phyloP scores from a whole-genome alignment of 148 eudicot genomes.

The Chenopodium formosanum region DNA sequence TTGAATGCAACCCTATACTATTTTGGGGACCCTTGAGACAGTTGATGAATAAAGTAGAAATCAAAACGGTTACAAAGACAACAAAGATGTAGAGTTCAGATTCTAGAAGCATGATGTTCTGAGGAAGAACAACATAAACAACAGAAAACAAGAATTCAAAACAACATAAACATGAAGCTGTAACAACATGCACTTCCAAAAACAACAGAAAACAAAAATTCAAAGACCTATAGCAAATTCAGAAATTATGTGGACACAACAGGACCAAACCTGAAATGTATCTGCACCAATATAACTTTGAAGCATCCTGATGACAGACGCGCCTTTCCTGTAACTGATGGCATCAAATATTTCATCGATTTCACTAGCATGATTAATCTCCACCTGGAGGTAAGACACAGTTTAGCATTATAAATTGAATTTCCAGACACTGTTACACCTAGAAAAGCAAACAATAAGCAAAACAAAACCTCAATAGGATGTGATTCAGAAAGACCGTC shows the following conservation, averaged over 20 bases:
- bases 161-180: no score
- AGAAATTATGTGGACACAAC: background rate
- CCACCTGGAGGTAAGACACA: conserved; percentile 56
- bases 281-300: conserved; percentile 95
- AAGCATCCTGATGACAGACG: conserved; percentile 88
- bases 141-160: no score
- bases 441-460: background rate
- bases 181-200: background rate
- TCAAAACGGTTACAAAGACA: background rate
- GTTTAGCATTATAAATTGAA: background rate
- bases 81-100: background rate
- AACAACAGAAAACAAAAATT: background rate
- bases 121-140: background rate
- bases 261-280: conserved; percentile 60
- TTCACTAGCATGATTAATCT: conserved; percentile 82
- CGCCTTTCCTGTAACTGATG: conserved; percentile 91
- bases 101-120: background rate
- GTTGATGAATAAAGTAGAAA: background rate
- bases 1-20: background rate
- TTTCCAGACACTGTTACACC: conserved; percentile 12
- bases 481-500: conserved; percentile 95
- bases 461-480: conserved; percentile 70
- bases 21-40: background rate
- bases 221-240: background rate
- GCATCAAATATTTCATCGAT: conserved; percentile 97